A percentile compares a stretch with the other conserved stretches of the same genome.
Conservation (phyloP, 805 yeast species). For the Yarrowia porcina region DNA sequence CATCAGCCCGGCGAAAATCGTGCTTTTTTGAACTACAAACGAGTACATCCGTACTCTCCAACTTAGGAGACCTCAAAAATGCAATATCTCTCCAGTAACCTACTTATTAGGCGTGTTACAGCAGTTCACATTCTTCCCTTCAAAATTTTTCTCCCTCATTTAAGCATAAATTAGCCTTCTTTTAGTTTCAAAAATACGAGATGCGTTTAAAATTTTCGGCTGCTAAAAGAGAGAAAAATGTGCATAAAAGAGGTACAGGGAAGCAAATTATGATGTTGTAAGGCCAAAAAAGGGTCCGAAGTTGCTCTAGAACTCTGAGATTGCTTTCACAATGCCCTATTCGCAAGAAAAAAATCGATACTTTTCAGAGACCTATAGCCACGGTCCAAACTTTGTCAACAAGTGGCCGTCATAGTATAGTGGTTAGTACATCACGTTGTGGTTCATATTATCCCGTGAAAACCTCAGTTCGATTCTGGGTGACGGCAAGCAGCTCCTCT, state of each 20-base stretch:
- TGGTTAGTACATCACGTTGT: constrained; percentile 25
- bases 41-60: no score
- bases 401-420: constrained; percentile 23
- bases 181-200: background rate
- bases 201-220: background rate
- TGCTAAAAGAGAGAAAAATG: background rate
- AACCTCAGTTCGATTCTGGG: constrained; percentile 26
- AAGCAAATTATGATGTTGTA: no score
- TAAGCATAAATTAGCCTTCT: background rate
- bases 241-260: background rate
- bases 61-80: no score
- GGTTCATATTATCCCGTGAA: constrained; percentile 12
- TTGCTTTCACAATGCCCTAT: no score
- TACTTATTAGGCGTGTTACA: background rate
- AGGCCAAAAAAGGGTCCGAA: no score
- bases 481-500: constrained; percentile 7
- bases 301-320: no score
- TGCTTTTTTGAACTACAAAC: no score
- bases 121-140: no score
- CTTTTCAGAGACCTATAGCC: background rate
- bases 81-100: no score
- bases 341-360: no score
- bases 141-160: background rate
- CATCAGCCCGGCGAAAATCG: background rate
- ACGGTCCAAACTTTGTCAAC: background rate